Conservation (phyloP, 2,329 filamentous ascomycete species). For the Alternaria sp. region DNA sequence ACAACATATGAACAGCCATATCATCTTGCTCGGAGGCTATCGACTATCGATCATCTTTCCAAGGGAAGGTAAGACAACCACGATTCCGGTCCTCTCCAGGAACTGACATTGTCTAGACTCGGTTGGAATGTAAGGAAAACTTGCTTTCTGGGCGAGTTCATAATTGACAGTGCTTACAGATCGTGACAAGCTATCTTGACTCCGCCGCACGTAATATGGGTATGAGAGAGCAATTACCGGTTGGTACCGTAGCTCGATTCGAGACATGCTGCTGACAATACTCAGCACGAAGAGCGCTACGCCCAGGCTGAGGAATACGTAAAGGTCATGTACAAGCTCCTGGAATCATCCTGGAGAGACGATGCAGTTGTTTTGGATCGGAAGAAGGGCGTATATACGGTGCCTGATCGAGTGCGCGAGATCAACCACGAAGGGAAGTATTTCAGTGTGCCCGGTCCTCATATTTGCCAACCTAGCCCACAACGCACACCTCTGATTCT, state of each 20-base stretch:
- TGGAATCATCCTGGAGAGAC: constrained; percentile 72
- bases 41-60: constrained; percentile 72
- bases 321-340: constrained; percentile 73
- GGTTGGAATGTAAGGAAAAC: constrained; percentile 35
- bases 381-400: constrained; percentile 66
- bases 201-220: constrained; percentile 71
- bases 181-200: constrained; percentile 74
- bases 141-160: background rate
- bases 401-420: constrained; percentile 65
- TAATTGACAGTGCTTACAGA: constrained; percentile 47
- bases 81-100: background rate
- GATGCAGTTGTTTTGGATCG: constrained; percentile 70
- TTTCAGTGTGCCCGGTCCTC: constrained; percentile 69
- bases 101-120: constrained; percentile 22
- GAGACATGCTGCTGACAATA: constrained; percentile 55
- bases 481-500: constrained; percentile 74
- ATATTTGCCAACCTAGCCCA: constrained; percentile 69
- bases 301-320: constrained; percentile 75
- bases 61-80: constrained; percentile 60
- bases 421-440: constrained; percentile 76
- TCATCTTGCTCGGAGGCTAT: constrained; percentile 69
- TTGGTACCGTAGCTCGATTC: constrained; percentile 65
- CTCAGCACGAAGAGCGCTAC: constrained; percentile 72
- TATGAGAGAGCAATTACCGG: constrained; percentile 63
- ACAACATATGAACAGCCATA: constrained; percentile 76